These are phyloP conservation scores for Salix viminalis DNA, from an alignment of 345 rosid species.

Conservation along the genomic window DNA sequence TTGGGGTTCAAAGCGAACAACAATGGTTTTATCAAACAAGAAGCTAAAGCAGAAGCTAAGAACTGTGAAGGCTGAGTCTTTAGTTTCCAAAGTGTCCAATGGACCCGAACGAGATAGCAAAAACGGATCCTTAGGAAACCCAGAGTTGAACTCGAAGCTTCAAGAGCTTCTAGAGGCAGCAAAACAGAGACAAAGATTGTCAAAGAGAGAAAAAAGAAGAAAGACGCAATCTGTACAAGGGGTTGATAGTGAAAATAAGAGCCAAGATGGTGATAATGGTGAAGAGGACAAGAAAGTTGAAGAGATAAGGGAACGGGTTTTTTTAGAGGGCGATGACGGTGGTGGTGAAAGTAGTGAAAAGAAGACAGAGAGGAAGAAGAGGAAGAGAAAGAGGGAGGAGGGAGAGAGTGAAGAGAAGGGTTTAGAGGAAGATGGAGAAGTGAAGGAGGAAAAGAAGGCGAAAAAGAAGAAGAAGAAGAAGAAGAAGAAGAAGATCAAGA, in stretches of 20 bases:
- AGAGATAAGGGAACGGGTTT: neutral
- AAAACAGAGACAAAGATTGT: conserved; percentile 53
- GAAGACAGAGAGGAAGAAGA: conserved; percentile 19
- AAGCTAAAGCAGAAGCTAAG: conserved; percentile 85
- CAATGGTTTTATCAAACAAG: conserved; percentile 87
- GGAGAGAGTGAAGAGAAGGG: conserved; percentile 13
- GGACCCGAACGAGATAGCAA: conserved; percentile 9
- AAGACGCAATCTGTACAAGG: conserved; percentile 28
- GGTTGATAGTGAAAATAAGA: conserved; percentile 8
- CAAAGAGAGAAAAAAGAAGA: conserved; percentile 75
- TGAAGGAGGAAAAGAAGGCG: conserved; percentile 2
- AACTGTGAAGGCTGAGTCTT: conserved; percentile 38
- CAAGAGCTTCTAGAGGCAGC: conserved; percentile 53
- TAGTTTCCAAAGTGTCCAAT: conserved; percentile 21
- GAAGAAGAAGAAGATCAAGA: conserved; percentile 19
- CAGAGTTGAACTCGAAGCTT: conserved; percentile 30
- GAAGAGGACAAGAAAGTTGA: neutral
- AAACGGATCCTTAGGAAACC: neutral
- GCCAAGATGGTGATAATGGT: neutral
- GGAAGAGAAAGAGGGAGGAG: conserved; percentile 16
- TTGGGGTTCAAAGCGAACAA: neutral
- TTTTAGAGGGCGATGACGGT: conserved; percentile 26
- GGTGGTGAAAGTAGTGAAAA: conserved; percentile 18
- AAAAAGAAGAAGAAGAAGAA: conserved; percentile 13
- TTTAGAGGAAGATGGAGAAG: neutral